These are phyloP conservation scores for Fraxinus sp. DNA, from an alignment of 305 asterid species.

Conservation along the genomic window DNA sequence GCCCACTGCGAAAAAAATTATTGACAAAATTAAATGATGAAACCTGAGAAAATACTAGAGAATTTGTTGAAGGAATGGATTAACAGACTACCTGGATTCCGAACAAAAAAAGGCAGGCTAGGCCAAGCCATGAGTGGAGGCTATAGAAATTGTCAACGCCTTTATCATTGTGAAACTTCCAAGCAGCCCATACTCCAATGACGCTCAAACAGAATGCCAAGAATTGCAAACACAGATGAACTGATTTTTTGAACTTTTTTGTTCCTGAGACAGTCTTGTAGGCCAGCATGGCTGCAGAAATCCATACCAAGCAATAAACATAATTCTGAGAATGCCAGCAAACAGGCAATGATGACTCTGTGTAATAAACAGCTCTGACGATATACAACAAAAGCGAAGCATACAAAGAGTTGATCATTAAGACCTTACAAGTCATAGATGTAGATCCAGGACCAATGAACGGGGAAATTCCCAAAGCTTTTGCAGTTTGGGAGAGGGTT, in stretches of 20 bases:
- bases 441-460: background rate
- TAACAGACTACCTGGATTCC: constrained; percentile 59
- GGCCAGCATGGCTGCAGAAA: constrained; percentile 71
- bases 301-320: constrained; percentile 19
- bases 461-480: background rate
- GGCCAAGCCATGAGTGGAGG: constrained; percentile 95
- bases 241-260: constrained; percentile 54
- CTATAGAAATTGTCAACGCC: constrained; percentile 78
- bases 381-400: background rate
- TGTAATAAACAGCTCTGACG: background rate
- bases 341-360: background rate
- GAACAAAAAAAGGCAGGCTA: constrained; percentile 70
- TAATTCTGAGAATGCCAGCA: constrained; percentile 2
- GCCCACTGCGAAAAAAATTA: constrained; percentile 58
- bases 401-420: background rate
- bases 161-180: constrained; percentile 76
- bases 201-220: constrained; percentile 52
- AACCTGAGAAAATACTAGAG: background rate
- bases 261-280: constrained; percentile 87
- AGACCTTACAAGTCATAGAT: background rate
- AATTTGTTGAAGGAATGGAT: background rate
- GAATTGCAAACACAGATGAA: constrained; percentile 70
- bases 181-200: constrained; percentile 78
- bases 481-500: background rate
- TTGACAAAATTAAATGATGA: background rate